Conservation (phyloP, 441 rosid genomes). For the Hura crepitans region DNA sequence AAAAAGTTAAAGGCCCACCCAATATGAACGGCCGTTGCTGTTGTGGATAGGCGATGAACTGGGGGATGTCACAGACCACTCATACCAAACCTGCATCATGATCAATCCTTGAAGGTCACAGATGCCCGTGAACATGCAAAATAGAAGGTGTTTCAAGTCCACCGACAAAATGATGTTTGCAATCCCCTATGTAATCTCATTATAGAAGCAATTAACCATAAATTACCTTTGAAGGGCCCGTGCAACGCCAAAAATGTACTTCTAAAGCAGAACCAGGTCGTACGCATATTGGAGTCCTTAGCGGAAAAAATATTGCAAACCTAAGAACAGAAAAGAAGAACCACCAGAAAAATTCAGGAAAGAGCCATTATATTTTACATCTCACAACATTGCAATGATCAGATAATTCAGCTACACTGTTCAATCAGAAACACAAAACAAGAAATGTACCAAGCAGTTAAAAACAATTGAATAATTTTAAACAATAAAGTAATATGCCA, state of each 20-base stretch:
- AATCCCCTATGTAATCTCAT: not conserved
- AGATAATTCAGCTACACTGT: not conserved
- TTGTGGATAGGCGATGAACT: conserved; percentile 65
- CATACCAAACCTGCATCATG: conserved; percentile 83
- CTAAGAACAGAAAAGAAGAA: conserved; percentile 32
- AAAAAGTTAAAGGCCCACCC: conserved; percentile 55
- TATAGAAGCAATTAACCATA: not conserved
- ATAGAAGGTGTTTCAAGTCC: not conserved
- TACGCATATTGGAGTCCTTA: conserved; percentile 62
- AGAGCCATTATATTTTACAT: not conserved
- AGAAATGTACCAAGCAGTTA: not conserved
- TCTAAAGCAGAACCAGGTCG: conserved; percentile 59
- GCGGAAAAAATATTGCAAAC: conserved; percentile 94
- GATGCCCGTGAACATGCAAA: not conserved
- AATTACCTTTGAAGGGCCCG: conserved; percentile 71
- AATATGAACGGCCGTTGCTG: conserved; percentile 85
- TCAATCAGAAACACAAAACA: not conserved
- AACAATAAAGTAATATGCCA: not conserved
- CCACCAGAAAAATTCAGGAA: not conserved
- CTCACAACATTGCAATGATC: no score
- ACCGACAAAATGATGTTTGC: not conserved
- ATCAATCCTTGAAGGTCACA: not conserved
- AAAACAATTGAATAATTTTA: not conserved
- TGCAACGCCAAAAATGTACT: conserved; percentile 91
- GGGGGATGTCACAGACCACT: conserved; percentile 84